Evolutionary conservation across 352 stramenopile species (phyloP).

Genomic region (Pythium aristosporum): DNA sequence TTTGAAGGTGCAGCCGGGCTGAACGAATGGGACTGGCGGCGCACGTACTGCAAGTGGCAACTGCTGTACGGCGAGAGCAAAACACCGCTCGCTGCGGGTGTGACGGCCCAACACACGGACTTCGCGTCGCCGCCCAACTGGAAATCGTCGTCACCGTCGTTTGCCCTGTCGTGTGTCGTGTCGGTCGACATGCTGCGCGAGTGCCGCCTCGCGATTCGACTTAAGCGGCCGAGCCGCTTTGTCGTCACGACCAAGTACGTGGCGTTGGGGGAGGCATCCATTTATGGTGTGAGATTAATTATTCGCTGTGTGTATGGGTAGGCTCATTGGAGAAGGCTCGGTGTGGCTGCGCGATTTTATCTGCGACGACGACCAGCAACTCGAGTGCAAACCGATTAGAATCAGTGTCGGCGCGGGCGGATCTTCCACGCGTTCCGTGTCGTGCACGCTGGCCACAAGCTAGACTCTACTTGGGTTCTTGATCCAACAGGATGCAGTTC

Average conservation of each 20-base stretch:
- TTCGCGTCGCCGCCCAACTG: constrained; percentile 7
- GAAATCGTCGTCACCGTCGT: constrained; percentile 7
- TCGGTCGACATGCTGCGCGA: constrained; percentile 24
- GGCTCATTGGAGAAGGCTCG: constrained; percentile 18
- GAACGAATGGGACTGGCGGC: constrained; percentile 22
- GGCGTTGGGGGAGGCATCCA: too few species aligned
- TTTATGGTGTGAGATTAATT: too few species aligned
- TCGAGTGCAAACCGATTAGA: constrained; percentile 23
- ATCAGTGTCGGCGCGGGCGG: constrained; percentile 4
- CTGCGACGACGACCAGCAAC: constrained; percentile 15
- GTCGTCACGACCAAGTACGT: constrained; percentile 24
- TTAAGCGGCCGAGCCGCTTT: constrained; percentile 23
- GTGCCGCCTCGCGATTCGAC: constrained; percentile 12
- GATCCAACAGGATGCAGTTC: too few species aligned
- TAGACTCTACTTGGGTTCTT: not conserved
- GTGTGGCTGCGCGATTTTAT: constrained; percentile 21
- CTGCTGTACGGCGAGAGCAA: constrained; percentile 14
- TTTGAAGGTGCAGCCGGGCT: constrained; percentile 8
- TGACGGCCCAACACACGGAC: constrained; percentile 10
- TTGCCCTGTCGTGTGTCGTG: constrained; percentile 11
- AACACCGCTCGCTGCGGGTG: constrained; percentile 7
- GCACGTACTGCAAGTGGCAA: constrained; percentile 29
- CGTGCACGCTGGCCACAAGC: constrained; percentile 3
- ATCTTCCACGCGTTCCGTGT: not conserved
- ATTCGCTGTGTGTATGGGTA: not conserved